Conservation (phyloP, 2,329 filamentous ascomycete species). For the Aspergillus ruber region DNA sequence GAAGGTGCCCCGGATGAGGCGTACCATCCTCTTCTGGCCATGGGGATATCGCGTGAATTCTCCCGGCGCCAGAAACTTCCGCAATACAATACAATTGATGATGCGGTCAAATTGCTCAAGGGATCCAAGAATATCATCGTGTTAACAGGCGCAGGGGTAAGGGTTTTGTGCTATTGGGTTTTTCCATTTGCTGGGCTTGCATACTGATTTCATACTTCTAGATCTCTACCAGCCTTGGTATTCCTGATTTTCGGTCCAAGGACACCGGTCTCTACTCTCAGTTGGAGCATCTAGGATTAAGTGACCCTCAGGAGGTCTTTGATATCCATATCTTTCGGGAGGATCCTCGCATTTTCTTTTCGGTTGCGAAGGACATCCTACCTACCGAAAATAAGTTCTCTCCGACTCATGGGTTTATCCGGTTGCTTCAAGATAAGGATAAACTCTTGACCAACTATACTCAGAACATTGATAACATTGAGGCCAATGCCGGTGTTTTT, state of each 20-base stretch:
- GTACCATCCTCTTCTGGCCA: slow-evolving; percentile 67
- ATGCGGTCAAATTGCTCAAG: slow-evolving; percentile 72
- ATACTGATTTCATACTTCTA: slow-evolving; percentile 14
- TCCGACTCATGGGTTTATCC: slow-evolving; percentile 90
- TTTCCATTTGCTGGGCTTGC: neutral
- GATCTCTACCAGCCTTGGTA: slow-evolving; percentile 93
- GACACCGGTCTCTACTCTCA: slow-evolving; percentile 86
- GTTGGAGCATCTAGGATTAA: slow-evolving; percentile 67
- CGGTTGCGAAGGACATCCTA: slow-evolving; percentile 82
- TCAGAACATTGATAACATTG: slow-evolving; percentile 97
- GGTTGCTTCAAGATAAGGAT: slow-evolving; percentile 74
- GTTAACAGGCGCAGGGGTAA: slow-evolving; percentile 77
- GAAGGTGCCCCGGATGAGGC: slow-evolving; percentile 65
- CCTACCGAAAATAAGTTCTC: slow-evolving; percentile 74
- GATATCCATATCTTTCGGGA: slow-evolving; percentile 81
- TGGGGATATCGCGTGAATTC: slow-evolving; percentile 74
- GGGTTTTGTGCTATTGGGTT: slow-evolving; percentile 9
- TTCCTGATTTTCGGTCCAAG: slow-evolving; percentile 94
- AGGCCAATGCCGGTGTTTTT: slow-evolving; percentile 75
- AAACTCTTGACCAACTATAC: slow-evolving; percentile 96
- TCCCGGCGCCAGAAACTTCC: slow-evolving; percentile 72
- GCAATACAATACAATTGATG: slow-evolving; percentile 77
- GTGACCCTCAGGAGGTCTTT: slow-evolving; percentile 91
- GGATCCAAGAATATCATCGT: slow-evolving; percentile 79
- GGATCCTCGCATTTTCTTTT: slow-evolving; percentile 86